Evolutionary conservation across 768 basidiomycete species (phyloP).

Genomic region (Macrocybe gigantea): DNA sequence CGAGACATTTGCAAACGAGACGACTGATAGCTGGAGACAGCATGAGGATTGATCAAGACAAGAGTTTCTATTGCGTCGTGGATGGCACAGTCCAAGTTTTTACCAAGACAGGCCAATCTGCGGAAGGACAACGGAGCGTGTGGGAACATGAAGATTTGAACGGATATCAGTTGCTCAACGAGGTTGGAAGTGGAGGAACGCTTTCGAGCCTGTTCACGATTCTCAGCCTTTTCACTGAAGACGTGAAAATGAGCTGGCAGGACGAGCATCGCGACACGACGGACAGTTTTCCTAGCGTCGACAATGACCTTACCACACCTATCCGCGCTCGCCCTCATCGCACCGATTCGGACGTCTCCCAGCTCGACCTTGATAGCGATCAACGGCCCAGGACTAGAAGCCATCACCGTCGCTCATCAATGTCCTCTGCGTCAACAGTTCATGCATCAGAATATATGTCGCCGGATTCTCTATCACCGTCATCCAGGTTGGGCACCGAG

Average conservation of each 20-base stretch:
- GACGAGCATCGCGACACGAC: conserved; percentile 41
- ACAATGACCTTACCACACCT: conserved; percentile 17
- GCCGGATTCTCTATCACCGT: conserved; percentile 15
- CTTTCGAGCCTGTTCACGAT: conserved; percentile 96
- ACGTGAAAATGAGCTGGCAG: conserved; percentile 90
- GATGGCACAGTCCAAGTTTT: conserved; percentile 97
- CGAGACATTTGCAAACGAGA: conserved; percentile 91
- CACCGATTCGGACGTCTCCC: conserved; percentile 62
- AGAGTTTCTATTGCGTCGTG: conserved; percentile 96
- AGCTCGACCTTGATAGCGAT: conserved; percentile 39
- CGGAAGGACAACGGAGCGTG: conserved; percentile 41
- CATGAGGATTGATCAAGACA: conserved; percentile 84
- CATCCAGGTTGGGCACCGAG: conserved; percentile 7
- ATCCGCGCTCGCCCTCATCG: conserved; percentile 23
- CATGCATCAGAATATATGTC: conserved; percentile 36
- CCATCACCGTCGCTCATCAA: conserved; percentile 44
- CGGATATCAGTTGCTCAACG: conserved; percentile 93
- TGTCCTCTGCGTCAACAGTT: conserved; percentile 70
- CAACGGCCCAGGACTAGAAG: conserved; percentile 11
- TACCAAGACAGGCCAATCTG: conserved; percentile 58
- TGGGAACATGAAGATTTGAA: conserved; percentile 90
- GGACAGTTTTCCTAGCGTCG: conserved; percentile 17
- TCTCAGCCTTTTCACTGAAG: conserved; percentile 92
- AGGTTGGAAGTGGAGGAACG: conserved; percentile 93
- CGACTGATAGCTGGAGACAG: conserved; percentile 96